Conservation (phyloP, 192 early-diverging fungal genomes). For the Umbelopsis ramanniana region DNA sequence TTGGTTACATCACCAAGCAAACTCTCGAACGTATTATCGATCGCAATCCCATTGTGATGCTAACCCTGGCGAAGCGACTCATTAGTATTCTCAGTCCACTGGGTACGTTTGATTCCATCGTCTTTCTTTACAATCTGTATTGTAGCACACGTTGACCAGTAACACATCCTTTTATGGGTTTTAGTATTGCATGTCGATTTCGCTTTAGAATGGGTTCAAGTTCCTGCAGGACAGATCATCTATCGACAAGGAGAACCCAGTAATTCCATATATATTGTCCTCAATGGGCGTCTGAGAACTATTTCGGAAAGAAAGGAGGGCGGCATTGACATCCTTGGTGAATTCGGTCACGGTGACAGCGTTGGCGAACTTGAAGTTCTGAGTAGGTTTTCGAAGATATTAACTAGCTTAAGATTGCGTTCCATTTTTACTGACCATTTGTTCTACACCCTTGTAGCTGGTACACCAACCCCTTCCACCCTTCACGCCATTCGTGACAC, state of each 20-base stretch:
- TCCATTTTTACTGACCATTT: conserved; percentile 26
- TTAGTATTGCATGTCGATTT: conserved; percentile 78
- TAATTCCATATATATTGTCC: conserved; percentile 90
- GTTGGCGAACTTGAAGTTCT: conserved; percentile 96
- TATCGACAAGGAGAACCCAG: conserved; percentile 86
- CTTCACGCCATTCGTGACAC: conserved; percentile 98
- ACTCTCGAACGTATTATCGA: conserved; percentile 87
- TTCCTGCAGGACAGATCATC: conserved; percentile 91
- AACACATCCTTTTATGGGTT: neutral
- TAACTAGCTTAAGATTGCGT: neutral
- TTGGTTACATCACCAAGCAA: conserved; percentile 86
- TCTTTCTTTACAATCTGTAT: neutral
- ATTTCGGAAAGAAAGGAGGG: conserved; percentile 72
- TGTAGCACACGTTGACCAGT: neutral
- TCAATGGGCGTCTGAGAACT: conserved; percentile 90
- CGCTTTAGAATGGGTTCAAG: conserved; percentile 94
- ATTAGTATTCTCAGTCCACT: conserved; percentile 81
- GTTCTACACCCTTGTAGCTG: conserved; percentile 41
- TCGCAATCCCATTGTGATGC: conserved; percentile 78
- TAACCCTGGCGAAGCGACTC: conserved; percentile 89
- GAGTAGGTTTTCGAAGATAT: conserved; percentile 45
- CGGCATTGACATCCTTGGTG: conserved; percentile 81
- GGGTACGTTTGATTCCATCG: conserved; percentile 42
- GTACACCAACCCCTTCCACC: conserved; percentile 73
- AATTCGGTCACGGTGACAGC: conserved; percentile 95